These are phyloP conservation scores for Nepenthes alata DNA, from an alignment of 179 eudicot genomes.

Conservation along the genomic window DNA sequence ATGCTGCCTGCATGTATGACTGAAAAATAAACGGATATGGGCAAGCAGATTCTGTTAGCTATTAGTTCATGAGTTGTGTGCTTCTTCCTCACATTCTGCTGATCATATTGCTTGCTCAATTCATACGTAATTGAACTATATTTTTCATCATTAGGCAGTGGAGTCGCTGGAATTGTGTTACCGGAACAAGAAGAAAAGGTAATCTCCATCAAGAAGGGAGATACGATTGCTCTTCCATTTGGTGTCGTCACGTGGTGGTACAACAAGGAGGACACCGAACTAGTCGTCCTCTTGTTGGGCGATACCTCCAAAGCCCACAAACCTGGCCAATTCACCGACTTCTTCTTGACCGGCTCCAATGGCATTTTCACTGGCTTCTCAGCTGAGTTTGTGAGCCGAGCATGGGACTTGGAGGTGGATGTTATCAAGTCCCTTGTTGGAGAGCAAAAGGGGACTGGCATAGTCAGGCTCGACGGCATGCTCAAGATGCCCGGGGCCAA, in stretches of 20 bases:
- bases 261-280: conserved; percentile 64
- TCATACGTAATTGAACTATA: too few species aligned
- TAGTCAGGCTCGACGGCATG: conserved; percentile 40
- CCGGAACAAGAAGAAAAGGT: conserved; percentile 86
- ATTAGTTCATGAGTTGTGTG: too few species aligned
- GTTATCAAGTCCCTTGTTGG: conserved; percentile 43
- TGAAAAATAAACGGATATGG: too few species aligned
- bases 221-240: conserved; percentile 66
- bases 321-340: conserved; percentile 59
- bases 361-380: conserved; percentile 76
- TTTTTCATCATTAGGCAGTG: conserved; percentile 27
- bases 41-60: too few species aligned
- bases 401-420: conserved; percentile 64
- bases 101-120: too few species aligned
- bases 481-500: conserved; percentile 60
- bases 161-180: conserved; percentile 68
- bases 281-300: conserved; percentile 62
- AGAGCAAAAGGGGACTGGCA: conserved; percentile 37
- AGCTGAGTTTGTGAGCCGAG: conserved; percentile 62
- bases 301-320: conserved; percentile 71
- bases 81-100: too few species aligned
- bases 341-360: conserved; percentile 61
- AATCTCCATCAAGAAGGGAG: conserved; percentile 58
- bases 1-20: too few species aligned
- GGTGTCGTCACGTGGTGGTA: conserved; percentile 77